These are phyloP conservation scores for Chrysoporthe puriensis DNA, from an alignment of 2,329 filamentous ascomycete genomes.

Conservation along the genomic window DNA sequence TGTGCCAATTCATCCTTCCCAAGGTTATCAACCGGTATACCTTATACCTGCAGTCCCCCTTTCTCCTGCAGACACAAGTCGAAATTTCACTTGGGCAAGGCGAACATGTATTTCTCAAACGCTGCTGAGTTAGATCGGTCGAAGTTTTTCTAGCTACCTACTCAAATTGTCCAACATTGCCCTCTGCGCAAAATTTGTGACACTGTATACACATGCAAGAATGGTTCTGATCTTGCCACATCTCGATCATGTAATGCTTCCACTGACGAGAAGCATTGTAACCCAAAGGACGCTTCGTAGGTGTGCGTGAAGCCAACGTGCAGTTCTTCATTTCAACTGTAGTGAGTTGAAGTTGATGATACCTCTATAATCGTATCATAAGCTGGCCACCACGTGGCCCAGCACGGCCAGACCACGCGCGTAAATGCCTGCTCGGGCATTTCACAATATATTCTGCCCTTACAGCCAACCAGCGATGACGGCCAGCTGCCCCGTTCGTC, in stretches of 20 bases:
- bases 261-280: background rate
- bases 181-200: background rate
- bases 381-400: slow-evolving; percentile 27
- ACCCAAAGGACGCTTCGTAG: background rate
- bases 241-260: background rate
- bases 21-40: too few species aligned
- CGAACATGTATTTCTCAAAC: background rate
- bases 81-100: background rate
- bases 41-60: too few species aligned
- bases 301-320: background rate
- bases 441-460: slow-evolving; percentile 56
- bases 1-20: too few species aligned
- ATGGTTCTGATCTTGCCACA: background rate
- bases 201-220: background rate
- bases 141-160: background rate
- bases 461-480: slow-evolving; percentile 29
- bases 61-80: background rate
- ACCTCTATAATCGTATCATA: slow-evolving; percentile 26
- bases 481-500: slow-evolving; percentile 8
- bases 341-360: slow-evolving; percentile 22
- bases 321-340: slow-evolving; percentile 11
- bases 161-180: background rate
- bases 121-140: background rate
- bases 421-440: slow-evolving; percentile 41
- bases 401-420: slow-evolving; percentile 8